phyloP scores from a whole-genome alignment of 345 rosid genomes.

The Eucalyptus pauciflora region DNA sequence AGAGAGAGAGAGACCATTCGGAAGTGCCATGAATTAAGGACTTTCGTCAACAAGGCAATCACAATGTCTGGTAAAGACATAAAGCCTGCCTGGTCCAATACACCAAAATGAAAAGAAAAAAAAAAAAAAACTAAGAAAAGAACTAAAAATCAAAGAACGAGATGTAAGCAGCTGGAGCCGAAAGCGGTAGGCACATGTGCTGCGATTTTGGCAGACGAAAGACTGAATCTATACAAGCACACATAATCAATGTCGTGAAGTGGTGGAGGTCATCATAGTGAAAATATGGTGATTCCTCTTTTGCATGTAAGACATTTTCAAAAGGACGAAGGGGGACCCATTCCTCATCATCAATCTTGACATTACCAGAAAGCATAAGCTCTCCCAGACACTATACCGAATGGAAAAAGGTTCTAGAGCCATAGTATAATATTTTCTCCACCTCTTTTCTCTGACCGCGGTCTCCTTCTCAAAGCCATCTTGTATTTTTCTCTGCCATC shows the following conservation, averaged over 20 bases:
- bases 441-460: background rate
- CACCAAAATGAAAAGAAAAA: background rate
- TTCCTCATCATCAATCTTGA: background rate
- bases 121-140: background rate
- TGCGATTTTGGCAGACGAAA: background rate
- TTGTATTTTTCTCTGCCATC: constrained; percentile 1
- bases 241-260: background rate
- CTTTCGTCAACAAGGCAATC: background rate
- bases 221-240: background rate
- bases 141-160: background rate
- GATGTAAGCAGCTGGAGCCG: background rate
- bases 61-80: background rate
- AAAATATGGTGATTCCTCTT: background rate
- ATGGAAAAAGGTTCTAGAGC: constrained; percentile 17
- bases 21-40: background rate
- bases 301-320: constrained; percentile 30
- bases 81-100: background rate
- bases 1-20: background rate
- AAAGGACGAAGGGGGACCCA: constrained; percentile 16
- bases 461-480: constrained; percentile 25
- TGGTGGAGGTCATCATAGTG: background rate
- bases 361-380: background rate
- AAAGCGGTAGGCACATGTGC: background rate
- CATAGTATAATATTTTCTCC: background rate
- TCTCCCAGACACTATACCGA: constrained; percentile 14